Evolutionary conservation across 257 asterid genomes (phyloP).

Genomic region (Verbena officinalis): DNA sequence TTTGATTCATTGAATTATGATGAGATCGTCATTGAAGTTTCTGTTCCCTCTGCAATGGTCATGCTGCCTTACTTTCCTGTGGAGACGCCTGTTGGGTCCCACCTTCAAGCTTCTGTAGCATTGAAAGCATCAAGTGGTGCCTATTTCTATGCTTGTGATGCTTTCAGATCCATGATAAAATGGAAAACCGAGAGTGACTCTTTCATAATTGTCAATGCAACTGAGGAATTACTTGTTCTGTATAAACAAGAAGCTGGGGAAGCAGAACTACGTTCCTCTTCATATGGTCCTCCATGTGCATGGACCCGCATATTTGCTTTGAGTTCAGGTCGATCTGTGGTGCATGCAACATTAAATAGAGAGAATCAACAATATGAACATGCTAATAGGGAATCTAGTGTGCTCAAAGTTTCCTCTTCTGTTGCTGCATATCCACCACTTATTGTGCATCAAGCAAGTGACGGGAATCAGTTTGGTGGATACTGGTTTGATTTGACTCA

Average conservation of each 20-base stretch:
- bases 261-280: constrained; percentile 29
- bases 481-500: constrained; percentile 66
- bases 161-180: constrained; percentile 61
- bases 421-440: constrained; percentile 81
- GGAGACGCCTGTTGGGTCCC: constrained; percentile 75
- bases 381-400: constrained; percentile 49
- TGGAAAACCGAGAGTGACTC: constrained; percentile 78
- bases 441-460: constrained; percentile 70
- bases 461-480: constrained; percentile 95
- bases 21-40: constrained; percentile 74
- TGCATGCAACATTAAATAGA: constrained; percentile 69
- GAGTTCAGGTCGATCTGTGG: constrained; percentile 59
- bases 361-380: constrained; percentile 61
- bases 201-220: constrained; percentile 62
- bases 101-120: constrained; percentile 73
- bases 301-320: constrained; percentile 71
- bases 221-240: constrained; percentile 33
- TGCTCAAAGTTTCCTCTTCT: constrained; percentile 57
- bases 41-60: constrained; percentile 66
- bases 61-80: constrained; percentile 77
- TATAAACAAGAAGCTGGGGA: constrained; percentile 47
- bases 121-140: constrained; percentile 64
- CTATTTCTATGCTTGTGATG: constrained; percentile 75
- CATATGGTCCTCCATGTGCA: constrained; percentile 76
- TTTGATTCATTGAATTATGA: constrained; percentile 78